Conservation (phyloP, 2,329 filamentous ascomycete genomes). For the Claviceps spartinae region DNA sequence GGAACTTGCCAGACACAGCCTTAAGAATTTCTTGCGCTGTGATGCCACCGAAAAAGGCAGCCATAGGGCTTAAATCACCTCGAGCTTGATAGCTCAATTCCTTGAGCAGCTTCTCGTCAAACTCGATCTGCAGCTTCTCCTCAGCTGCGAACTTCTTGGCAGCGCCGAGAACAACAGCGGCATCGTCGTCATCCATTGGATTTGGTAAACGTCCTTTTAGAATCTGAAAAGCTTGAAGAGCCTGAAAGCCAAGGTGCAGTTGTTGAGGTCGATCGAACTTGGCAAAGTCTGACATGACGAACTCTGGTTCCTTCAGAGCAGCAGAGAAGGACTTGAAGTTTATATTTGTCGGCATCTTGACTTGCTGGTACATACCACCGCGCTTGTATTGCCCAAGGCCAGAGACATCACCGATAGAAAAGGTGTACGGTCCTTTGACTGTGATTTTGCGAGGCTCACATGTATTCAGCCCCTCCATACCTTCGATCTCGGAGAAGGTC, state of each 20-base stretch:
- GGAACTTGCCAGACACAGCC: slow-evolving; percentile 93
- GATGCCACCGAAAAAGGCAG: slow-evolving; percentile 88
- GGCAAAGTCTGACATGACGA: slow-evolving; percentile 87
- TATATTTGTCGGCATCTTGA: slow-evolving; percentile 94
- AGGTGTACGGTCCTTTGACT: slow-evolving; percentile 92
- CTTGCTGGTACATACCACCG: slow-evolving; percentile 83
- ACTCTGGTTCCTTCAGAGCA: slow-evolving; percentile 74
- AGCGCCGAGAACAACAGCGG: slow-evolving; percentile 59
- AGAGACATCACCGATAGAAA: slow-evolving; percentile 89
- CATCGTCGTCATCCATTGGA: slow-evolving; percentile 76
- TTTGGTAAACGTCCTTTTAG: slow-evolving; percentile 62
- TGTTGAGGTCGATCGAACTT: slow-evolving; percentile 94
- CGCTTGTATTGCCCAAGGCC: slow-evolving; percentile 75
- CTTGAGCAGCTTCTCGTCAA: slow-evolving; percentile 84
- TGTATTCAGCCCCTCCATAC: slow-evolving; percentile 79
- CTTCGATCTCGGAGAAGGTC: slow-evolving; percentile 84
- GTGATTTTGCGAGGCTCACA: slow-evolving; percentile 78
- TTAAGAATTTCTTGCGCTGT: slow-evolving; percentile 92
- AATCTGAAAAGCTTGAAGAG: slow-evolving; percentile 74
- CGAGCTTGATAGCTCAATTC: slow-evolving; percentile 91
- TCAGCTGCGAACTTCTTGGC: slow-evolving; percentile 61
- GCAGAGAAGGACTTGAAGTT: slow-evolving; percentile 73
- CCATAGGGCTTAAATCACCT: slow-evolving; percentile 83
- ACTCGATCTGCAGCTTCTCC: slow-evolving; percentile 52
- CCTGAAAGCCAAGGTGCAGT: slow-evolving; percentile 84